These are phyloP conservation scores for Ganoderma leucocontextum DNA, from an alignment of 1,284 basidiomycete species.

Conservation along the genomic window DNA sequence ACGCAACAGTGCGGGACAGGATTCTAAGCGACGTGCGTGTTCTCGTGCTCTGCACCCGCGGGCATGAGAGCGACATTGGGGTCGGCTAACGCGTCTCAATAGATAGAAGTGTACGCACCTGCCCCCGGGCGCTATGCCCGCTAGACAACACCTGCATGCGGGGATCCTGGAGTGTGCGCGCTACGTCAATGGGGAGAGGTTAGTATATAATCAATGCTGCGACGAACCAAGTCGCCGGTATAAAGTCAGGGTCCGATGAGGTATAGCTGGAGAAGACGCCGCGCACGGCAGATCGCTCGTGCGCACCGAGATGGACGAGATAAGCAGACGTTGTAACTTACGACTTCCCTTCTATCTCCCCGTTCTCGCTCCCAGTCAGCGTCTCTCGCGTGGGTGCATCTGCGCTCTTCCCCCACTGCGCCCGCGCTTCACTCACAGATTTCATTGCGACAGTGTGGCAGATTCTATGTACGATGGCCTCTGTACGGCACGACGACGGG, in stretches of 20 bases:
- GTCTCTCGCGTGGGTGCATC: constrained; percentile 1
- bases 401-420: neutral
- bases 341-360: neutral
- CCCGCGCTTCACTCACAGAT: neutral
- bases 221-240: neutral
- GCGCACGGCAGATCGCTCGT: neutral
- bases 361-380: neutral
- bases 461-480: neutral
- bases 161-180: neutral
- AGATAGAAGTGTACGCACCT: neutral
- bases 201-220: neutral
- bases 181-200: neutral
- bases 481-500: neutral
- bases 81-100: constrained; percentile 1
- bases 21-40: constrained; percentile 4
- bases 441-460: neutral
- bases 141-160: neutral
- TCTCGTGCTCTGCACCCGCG: neutral
- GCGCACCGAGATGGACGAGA: constrained; percentile 2
- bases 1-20: constrained; percentile 6
- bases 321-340: neutral
- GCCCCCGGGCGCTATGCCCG: neutral
- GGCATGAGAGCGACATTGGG: neutral
- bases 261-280: neutral
- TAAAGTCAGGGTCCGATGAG: neutral